Evolutionary conservation across 257 asterid genomes (phyloP).

Genomic region (Nicotiana tomentosiformis): DNA sequence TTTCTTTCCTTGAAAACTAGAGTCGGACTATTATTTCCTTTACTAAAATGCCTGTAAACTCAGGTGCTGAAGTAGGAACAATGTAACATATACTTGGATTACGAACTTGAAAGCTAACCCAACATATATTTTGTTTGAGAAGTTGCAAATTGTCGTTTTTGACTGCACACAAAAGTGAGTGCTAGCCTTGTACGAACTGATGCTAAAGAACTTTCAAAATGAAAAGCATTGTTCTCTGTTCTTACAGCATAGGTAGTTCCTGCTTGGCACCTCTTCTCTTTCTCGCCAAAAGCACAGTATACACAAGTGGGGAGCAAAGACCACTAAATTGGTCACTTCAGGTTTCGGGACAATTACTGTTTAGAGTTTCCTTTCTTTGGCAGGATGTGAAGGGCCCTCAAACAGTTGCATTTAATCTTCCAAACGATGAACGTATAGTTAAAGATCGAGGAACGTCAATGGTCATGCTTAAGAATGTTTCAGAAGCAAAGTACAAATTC

Average conservation of each 20-base stretch:
- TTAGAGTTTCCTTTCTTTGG: constrained; percentile 11
- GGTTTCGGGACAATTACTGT: not conserved
- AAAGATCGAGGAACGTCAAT: constrained; percentile 92
- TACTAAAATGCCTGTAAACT: not conserved
- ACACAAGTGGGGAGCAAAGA: not conserved
- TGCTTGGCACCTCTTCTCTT: not conserved
- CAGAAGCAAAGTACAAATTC: constrained; percentile 76
- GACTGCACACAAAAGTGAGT: not conserved
- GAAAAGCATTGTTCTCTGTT: not conserved
- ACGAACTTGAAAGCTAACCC: not conserved
- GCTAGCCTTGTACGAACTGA: not conserved
- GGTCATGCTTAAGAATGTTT: constrained; percentile 98
- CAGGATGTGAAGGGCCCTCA: constrained; percentile 99
- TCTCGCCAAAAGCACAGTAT: not conserved
- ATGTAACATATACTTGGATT: not conserved
- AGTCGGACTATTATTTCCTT: not conserved
- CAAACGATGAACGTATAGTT: constrained; percentile 89
- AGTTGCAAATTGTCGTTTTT: not conserved
- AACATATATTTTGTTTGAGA: not conserved
- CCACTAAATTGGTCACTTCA: not conserved
- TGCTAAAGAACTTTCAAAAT: not conserved
- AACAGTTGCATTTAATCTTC: constrained; percentile 96
- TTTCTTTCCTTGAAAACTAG: not conserved
- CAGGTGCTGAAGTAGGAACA: constrained; percentile 6
- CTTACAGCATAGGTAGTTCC: not conserved